A percentile compares a stretch with the other conserved stretches of the same genome.
These are phyloP conservation scores for Pseudofabraea citricarpa DNA, from an alignment of 2,329 filamentous ascomycete genomes.

Conservation along the genomic window DNA sequence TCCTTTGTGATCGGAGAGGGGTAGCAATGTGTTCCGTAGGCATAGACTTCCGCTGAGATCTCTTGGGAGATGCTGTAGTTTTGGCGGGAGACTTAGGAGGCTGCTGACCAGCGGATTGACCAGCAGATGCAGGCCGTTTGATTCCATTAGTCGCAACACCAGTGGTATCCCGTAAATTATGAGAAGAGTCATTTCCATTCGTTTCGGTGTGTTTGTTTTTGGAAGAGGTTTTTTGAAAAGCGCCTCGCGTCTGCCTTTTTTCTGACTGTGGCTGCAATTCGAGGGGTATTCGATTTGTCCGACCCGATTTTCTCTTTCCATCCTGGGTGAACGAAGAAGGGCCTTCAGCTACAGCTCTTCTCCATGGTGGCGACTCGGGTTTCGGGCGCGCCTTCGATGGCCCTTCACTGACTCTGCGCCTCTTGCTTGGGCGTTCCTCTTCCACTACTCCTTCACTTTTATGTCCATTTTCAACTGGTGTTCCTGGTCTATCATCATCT, in stretches of 20 bases:
- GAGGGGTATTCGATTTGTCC: slow-evolving; percentile 52
- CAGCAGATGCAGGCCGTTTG: slow-evolving; percentile 14
- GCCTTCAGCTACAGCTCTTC: slow-evolving; percentile 75
- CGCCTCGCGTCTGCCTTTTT: slow-evolving; percentile 47
- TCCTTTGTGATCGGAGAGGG: slow-evolving; percentile 20
- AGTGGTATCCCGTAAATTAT: slow-evolving; percentile 13
- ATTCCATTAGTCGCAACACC: slow-evolving; percentile 14
- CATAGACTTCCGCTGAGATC: slow-evolving; percentile 22
- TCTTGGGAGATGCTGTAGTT: slow-evolving; percentile 20
- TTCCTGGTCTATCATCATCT: slow-evolving; percentile 20
- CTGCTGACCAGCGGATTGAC: slow-evolving; percentile 13
- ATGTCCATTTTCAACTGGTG: slow-evolving; percentile 21
- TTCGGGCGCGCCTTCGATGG: slow-evolving; percentile 43
- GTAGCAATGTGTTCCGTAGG: slow-evolving; percentile 18
- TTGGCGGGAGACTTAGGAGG: slow-evolving; percentile 17
- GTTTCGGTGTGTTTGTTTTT: slow-evolving; percentile 20
- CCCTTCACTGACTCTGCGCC: slow-evolving; percentile 53
- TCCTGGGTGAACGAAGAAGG: slow-evolving; percentile 78
- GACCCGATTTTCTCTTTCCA: slow-evolving; percentile 64
- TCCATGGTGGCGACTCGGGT: slow-evolving; percentile 85
- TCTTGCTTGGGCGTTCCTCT: slow-evolving; percentile 55
- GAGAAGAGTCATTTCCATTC: slow-evolving; percentile 15
- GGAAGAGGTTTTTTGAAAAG: slow-evolving; percentile 29
- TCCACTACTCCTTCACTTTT: slow-evolving; percentile 27
- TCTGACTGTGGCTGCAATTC: slow-evolving; percentile 45